A percentile compares a stretch with the other conserved stretches of the same genome.
Evolutionary conservation across 257 asterid species (phyloP).

Genomic region (Capsicum chinense): DNA sequence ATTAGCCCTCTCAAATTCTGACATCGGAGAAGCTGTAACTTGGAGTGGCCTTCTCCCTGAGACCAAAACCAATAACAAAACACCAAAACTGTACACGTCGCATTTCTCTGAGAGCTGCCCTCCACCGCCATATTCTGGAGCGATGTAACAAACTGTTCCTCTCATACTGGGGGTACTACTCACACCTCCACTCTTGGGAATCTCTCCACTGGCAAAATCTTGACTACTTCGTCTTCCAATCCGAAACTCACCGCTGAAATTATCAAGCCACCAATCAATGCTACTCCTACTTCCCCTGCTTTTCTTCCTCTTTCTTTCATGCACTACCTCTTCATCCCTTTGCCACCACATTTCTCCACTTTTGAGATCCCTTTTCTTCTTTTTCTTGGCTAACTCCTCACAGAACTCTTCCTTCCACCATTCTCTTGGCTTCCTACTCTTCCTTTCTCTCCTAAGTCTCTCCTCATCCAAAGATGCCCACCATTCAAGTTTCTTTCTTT

Average conservation of each 20-base stretch:
- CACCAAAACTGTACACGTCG: constrained; percentile 93
- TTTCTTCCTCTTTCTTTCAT: constrained; percentile 60
- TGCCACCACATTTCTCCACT: constrained; percentile 83
- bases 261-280: constrained; percentile 85
- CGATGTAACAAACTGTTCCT: constrained; percentile 91
- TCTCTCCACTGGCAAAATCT: constrained; percentile 72
- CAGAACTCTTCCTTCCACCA: constrained; percentile 99
- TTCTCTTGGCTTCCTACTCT: constrained; percentile 68
- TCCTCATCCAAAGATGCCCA: constrained; percentile 70
- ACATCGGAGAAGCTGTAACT: constrained; percentile 89
- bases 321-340: constrained; percentile 63
- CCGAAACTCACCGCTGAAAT: constrained; percentile 82
- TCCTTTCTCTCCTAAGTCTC: constrained; percentile 54
- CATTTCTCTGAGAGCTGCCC: constrained; percentile 72
- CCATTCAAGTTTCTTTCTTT: constrained; percentile 76
- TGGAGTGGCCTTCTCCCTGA: constrained; percentile 96
- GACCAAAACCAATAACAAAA: constrained; percentile 67
- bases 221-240: constrained; percentile 70
- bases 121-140: constrained; percentile 86
- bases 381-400: constrained; percentile 77
- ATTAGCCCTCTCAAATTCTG: constrained; percentile 92
- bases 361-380: constrained; percentile 54
- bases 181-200: constrained; percentile 88
- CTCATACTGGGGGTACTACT: constrained; percentile 97
- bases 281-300: constrained; percentile 61